Percentiles rank a stretch among this genome's conserved stretches.
Evolutionary conservation across 169 alveolate genomes (phyloP).

Genomic region (Perkinsus marinus): DNA sequence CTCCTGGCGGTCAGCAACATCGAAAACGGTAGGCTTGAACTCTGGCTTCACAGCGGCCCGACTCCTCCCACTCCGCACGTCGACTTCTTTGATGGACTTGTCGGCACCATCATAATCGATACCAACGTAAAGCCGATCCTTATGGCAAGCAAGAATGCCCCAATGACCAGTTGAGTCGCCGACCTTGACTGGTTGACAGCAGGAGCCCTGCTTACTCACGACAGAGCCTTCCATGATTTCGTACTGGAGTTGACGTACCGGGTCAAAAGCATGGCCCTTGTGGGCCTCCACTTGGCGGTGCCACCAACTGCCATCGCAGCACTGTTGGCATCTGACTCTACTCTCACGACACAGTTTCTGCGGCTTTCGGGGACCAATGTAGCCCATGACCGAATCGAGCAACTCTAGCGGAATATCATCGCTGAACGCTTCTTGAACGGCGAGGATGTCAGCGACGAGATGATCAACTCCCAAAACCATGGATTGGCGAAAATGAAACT

Average conservation of each 20-base stretch:
- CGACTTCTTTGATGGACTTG: neutral
- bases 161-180: neutral
- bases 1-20: neutral
- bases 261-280: neutral
- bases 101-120: neutral
- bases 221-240: neutral
- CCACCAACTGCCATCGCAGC: neutral
- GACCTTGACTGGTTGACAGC: neutral
- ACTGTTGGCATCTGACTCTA: neutral
- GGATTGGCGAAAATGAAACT: neutral
- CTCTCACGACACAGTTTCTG: neutral
- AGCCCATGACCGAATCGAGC: neutral
- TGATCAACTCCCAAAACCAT: neutral
- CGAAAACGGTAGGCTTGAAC: neutral
- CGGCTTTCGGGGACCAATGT: neutral
- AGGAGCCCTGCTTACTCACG: neutral
- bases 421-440: neutral
- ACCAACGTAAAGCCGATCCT: neutral
- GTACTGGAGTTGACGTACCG: neutral
- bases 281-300: neutral
- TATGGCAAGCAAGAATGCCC: neutral
- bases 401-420: neutral
- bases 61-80: neutral
- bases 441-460: neutral
- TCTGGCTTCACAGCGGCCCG: neutral